phyloP scores from a whole-genome alignment of 2,329 filamentous ascomycete species.

The Fusarium pseudonygamai region DNA sequence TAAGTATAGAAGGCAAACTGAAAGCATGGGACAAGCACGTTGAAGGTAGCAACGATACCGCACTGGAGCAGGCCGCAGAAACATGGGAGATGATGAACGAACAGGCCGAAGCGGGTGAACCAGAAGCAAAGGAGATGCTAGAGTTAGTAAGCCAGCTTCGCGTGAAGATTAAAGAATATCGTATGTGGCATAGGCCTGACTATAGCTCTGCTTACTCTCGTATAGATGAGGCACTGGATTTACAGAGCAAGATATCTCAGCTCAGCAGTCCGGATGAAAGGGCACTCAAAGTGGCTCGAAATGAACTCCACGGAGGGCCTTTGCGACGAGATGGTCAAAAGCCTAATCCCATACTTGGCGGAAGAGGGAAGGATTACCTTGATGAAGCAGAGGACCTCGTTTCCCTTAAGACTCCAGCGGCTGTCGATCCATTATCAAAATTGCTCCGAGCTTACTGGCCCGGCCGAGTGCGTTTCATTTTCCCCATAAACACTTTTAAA shows the following conservation, averaged over 20 bases:
- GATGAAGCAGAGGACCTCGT: not conserved
- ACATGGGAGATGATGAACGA: slow-evolving; percentile 8
- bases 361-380: not conserved
- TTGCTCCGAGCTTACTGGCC: not conserved
- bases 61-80: not conserved
- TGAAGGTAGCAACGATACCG: not conserved
- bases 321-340: rapidly evolving
- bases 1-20: not conserved
- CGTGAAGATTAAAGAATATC: not conserved
- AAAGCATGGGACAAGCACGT: not conserved
- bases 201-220: rapidly evolving
- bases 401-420: not conserved
- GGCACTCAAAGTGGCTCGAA: not conserved
- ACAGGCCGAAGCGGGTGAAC: rapidly evolving
- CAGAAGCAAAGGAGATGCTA: not conserved
- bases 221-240: not conserved
- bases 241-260: not conserved
- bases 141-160: not conserved
- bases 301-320: not conserved
- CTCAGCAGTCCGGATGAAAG: not conserved
- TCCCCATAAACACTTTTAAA: no score
- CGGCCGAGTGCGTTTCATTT: not conserved
- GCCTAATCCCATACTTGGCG: not conserved
- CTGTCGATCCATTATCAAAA: not conserved
- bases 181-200: rapidly evolving